These are phyloP conservation scores for Urtica urens DNA, from an alignment of 306 rosid species.

Conservation along the genomic window DNA sequence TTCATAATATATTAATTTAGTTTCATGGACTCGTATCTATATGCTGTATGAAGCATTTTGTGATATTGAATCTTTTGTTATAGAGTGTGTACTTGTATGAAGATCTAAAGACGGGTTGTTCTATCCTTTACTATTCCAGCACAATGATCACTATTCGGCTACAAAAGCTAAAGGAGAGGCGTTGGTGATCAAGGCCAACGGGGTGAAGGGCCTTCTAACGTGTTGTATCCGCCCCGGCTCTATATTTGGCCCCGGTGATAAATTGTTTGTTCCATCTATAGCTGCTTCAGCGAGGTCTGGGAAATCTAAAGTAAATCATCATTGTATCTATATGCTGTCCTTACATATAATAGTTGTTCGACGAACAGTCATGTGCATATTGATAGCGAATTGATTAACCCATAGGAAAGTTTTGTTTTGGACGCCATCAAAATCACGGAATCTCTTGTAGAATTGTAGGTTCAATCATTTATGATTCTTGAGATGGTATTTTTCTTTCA, in stretches of 20 bases:
- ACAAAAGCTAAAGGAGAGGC: constrained; percentile 88
- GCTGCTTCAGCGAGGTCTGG: constrained; percentile 75
- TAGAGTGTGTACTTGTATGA: neutral
- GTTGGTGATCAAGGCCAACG: constrained; percentile 69
- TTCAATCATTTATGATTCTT: no score
- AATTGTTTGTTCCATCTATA: constrained; percentile 64
- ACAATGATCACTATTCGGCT: constrained; percentile 78
- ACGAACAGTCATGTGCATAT: neutral
- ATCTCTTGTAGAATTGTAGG: neutral
- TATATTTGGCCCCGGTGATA: constrained; percentile 95
- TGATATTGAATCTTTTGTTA: neutral
- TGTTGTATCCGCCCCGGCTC: constrained; percentile 95
- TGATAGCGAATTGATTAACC: no score
- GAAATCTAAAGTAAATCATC: constrained; percentile 61
- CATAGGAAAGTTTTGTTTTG: no score
- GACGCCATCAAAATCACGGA: neutral
- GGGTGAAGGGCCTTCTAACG: constrained; percentile 63
- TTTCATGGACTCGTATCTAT: no score
- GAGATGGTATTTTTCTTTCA: no score
- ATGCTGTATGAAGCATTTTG: no score
- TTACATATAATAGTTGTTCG: neutral
- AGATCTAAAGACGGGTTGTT: neutral
- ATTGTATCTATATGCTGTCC: neutral
- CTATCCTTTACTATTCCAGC: constrained; percentile 45
- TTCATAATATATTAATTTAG: no score